Base-by-base conservation (phyloP, 352 stramenopile genomes). In the Phytophthora europaea region DNA sequence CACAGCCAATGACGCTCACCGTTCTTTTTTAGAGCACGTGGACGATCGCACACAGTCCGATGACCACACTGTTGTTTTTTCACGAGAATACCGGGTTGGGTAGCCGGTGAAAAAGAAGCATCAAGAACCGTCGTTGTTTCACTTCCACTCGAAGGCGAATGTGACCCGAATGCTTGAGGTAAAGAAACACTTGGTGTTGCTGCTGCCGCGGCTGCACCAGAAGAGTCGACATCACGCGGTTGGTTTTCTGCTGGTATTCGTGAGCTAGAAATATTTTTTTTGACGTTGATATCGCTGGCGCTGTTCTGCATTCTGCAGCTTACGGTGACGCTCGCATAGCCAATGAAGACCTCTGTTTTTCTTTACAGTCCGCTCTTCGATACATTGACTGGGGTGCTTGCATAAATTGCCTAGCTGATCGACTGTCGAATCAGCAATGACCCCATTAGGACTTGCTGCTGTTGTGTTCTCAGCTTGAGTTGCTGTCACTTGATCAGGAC, bases 281-380 rank as follows among this genome's bases (percentile, higher is more conserved):
- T 48, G 9, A 10, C 54, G 18, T 33, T 47, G 28, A 31, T 61
- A 47, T 23, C 33, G 31, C 18, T 50, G 36, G 36, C 13, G 36
- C 36, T 43, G 36, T 16, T 20, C 6, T 45, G 54, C 33, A 28
- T 61, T 61, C 18, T 61, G 31, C 18, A 61, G 54, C 31, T 33
- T 31, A 16, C 54, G 54, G 34, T 61, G 54, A 18, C 54, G 34
- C 33, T 61, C 54, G n/a, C 33, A 61, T 43, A 61, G 33, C 54
- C 12, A 31, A 31, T 31, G 26, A 7, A 31, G 26, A 31, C 26
- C 2, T 31, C 26, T 4, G 26, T 31, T 31, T 31, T 31, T 31
- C 26, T 31, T 31, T 5, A 31, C 26, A 31, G 26, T 31, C 26
- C 26, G 26, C 26, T 31, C 26, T 31, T 31, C 26, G 26, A 31